Evolutionary conservation across 805 yeast species (phyloP), one percentile per base, ranked within the genome.

Genomic region (Starmerella sp.): DNA sequence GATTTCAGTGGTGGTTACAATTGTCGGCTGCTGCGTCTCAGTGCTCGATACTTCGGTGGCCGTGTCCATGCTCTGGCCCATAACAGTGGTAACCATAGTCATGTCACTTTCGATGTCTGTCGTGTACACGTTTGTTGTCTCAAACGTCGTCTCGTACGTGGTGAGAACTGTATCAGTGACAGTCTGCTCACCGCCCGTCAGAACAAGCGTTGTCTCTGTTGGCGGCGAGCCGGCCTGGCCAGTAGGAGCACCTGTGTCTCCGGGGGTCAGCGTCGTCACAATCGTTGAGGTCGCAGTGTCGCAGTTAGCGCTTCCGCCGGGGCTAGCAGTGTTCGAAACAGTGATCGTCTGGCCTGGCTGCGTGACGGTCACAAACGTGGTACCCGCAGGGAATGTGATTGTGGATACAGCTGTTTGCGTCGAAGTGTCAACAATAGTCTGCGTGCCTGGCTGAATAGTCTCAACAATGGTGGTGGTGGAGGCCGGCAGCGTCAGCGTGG

Each of bases 361-460:
- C 10, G 51, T 48, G 22, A 48, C 35, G 6, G 51, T 48, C 14
- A 48, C 51, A 4, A 29, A 14, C 4, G 51, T 22, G 4, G 36
- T 29, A 14, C 43, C 41, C 7, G 43, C 35, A 11, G 17, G 43
- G 51, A 48, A 48, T 37, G 51, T 48, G n/a, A 48, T 14, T 3
- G 51, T 48, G 4, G 51, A 48, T 5, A 37, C 37, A 13, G 29
- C 43, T 5, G 51, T 28, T 6, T 14, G 8, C 13, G 43, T 39
- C 10, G 41, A 13, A 5, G 52, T 47, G 32, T 43, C 55, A 5
- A 52, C 52, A 29, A 54, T 36, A 14, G 56, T 57, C 30, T 55
- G 59, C 2, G 59, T 55, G 2, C 59, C 58, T 9, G 56, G 51
- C 5, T 32, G 31, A 37, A 56, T 47, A 2, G 59, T 56, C 22